Evolutionary conservation across 257 asterid species (phyloP).

Genomic region (Gynochthodes officinalis): DNA sequence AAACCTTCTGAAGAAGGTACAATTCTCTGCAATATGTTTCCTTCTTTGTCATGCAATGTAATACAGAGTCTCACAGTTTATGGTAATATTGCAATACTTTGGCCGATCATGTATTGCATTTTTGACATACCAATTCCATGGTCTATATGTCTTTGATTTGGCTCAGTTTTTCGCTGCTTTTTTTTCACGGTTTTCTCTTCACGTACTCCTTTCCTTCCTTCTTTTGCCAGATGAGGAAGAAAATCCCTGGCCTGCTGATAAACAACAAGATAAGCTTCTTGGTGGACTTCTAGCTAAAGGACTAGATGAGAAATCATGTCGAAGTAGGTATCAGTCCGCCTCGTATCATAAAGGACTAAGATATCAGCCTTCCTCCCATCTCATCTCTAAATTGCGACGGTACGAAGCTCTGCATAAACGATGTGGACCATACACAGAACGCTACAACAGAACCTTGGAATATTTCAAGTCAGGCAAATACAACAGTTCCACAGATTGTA

Average conservation of each 20-base stretch:
- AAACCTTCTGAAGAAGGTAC: background rate
- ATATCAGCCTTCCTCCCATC: slow-evolving; percentile 55
- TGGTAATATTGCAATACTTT: too few species aligned
- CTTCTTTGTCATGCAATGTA: too few species aligned
- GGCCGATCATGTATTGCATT: too few species aligned
- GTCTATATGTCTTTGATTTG: too few species aligned
- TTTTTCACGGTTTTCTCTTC: background rate
- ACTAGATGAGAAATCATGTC: slow-evolving; percentile 60
- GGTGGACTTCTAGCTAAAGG: slow-evolving; percentile 60
- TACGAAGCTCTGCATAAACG: slow-evolving; percentile 62
- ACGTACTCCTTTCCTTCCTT: background rate
- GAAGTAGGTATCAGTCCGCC: slow-evolving; percentile 59
- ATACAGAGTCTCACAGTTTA: too few species aligned
- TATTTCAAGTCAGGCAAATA: slow-evolving; percentile 39
- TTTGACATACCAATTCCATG: too few species aligned
- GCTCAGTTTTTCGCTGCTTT: too few species aligned
- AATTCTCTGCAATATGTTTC: background rate
- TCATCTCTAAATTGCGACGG: slow-evolving; percentile 63
- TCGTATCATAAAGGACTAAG: slow-evolving; percentile 36
- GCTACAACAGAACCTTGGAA: slow-evolving; percentile 47
- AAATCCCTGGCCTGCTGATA: slow-evolving; percentile 36
- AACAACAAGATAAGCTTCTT: slow-evolving; percentile 49
- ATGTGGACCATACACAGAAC: slow-evolving; percentile 65
- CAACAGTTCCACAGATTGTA: slow-evolving; percentile 43
- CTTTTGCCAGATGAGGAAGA: slow-evolving; percentile 28